phyloP scores from a whole-genome alignment of 1,139 yeast species.

The Saccharomyces hybrid region DNA sequence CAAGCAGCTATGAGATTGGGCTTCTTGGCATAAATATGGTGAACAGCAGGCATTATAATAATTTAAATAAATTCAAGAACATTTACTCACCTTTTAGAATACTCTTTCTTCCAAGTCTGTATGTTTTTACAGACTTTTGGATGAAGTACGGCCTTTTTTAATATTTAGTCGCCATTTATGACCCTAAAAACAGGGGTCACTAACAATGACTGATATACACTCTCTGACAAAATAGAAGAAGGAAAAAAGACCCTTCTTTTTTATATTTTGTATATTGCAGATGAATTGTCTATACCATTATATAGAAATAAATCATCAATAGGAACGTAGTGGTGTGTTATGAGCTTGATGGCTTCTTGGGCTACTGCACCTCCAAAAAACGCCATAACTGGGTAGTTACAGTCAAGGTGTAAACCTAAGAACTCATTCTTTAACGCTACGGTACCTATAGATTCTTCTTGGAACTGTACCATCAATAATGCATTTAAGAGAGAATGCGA shows the following conservation, averaged over 20 bases:
- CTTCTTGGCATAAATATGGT: no score
- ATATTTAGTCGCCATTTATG: no score
- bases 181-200: no score
- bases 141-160: not conserved
- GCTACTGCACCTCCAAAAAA: constrained; percentile 74
- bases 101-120: not conserved
- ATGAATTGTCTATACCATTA: constrained; percentile 55
- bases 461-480: not conserved
- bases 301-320: constrained; percentile 57
- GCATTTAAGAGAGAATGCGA: not conserved
- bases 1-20: not conserved
- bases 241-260: not conserved
- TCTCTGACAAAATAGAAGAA: not conserved
- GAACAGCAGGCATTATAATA: not conserved
- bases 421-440: not conserved
- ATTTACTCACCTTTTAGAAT: not conserved
- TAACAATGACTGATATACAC: not conserved
- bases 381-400: constrained; percentile 31
- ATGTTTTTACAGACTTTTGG: not conserved
- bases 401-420: not conserved
- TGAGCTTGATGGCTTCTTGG: constrained; percentile 62
- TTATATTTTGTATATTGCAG: constrained; percentile 30
- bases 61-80: not conserved
- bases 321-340: constrained; percentile 69
- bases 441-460: not conserved